Evolutionary conservation across 2,329 filamentous ascomycete genomes (phyloP), one percentile per base, ranked within the genome.

Genomic region (Aspergillus felis): DNA sequence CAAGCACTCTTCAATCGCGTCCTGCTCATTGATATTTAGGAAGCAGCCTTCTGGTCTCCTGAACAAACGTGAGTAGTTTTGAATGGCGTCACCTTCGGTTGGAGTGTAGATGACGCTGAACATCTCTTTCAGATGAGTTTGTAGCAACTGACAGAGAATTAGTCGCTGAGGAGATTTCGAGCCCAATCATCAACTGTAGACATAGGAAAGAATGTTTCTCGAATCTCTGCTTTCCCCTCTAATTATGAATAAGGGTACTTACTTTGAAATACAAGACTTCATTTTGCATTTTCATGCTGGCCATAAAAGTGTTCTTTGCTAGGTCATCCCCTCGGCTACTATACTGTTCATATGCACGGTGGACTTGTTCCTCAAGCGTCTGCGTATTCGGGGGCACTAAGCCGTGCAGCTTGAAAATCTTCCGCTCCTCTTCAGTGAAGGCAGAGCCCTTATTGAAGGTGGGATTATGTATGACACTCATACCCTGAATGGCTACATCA

Each of bases 21-120:
- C 85, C 4, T 82, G 74, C 55, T 92, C 84, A 20, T 85, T 79
- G 50, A 95, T 88, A 65, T 89, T 91, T 52, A 95, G 74, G 63
- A 91, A 95, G 65, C 90, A 91, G 0, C 92, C 92, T 63, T 93
- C 88, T 0, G 91, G 90, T 20, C 84, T 80, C 10, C 92, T 79
- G 67, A 96, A 96, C 0, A 94, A 72, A 0, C 87, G 78, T 0
- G 90, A 94, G 69, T 90, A 96, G 61, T 92, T 89, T 63, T 90
- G 85, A 52, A 96, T 96, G 0, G 92, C 92, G 44, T 95, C 90
- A 8, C 90, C 91, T 74, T 96, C 91, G 0, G 92, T 96, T 0
- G 92, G 92, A 0, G 92, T 96, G 69, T 96, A 96, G 28, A 96
- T 90, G n/a, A 96, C 79, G 44, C 87, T 86, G 68, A 95, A 92